phyloP scores from a whole-genome alignment of 2,329 filamentous ascomycete species.

The Neospermospora avenae region DNA sequence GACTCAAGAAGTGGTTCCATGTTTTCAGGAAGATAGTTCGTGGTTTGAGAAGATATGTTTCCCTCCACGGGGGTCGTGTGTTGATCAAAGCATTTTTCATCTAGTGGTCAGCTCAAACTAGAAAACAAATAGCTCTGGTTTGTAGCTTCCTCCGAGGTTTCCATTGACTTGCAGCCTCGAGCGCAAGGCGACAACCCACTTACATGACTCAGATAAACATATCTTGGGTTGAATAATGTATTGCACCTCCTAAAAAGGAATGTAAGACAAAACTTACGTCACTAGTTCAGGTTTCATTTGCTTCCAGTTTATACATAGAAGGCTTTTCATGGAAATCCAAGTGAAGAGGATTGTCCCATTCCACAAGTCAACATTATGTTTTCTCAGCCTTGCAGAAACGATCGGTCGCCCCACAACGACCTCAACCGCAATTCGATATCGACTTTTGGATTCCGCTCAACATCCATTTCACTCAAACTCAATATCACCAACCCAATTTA shows the following conservation, averaged over 20 bases:
- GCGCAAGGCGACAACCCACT: conserved; percentile 22
- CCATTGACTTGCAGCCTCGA: conserved; percentile 18
- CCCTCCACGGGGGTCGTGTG: conserved; percentile 18
- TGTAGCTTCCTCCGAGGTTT: conserved; percentile 3
- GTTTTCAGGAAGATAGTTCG: neutral
- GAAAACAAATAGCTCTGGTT: neutral
- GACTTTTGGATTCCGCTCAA: neutral
- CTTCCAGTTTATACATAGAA: too few relatives aligned
- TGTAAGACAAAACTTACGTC: too few relatives aligned
- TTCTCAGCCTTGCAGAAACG: conserved; percentile 4
- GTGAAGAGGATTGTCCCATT: too few relatives aligned
- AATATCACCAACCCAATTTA: conserved; percentile 7
- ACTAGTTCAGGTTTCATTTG: too few relatives aligned
- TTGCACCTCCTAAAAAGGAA: too few relatives aligned
- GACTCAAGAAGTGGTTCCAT: conserved; percentile 15
- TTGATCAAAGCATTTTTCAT: conserved; percentile 12
- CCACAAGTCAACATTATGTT: too few relatives aligned
- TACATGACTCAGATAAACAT: neutral
- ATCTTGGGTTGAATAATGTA: too few relatives aligned
- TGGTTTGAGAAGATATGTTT: neutral
- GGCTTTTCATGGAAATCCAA: too few relatives aligned
- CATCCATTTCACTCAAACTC: neutral
- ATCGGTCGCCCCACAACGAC: neutral
- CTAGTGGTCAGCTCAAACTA: conserved; percentile 7
- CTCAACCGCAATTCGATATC: conserved; percentile 5